phyloP scores from a whole-genome alignment of 441 rosid genomes.

The Breynia disticha region DNA sequence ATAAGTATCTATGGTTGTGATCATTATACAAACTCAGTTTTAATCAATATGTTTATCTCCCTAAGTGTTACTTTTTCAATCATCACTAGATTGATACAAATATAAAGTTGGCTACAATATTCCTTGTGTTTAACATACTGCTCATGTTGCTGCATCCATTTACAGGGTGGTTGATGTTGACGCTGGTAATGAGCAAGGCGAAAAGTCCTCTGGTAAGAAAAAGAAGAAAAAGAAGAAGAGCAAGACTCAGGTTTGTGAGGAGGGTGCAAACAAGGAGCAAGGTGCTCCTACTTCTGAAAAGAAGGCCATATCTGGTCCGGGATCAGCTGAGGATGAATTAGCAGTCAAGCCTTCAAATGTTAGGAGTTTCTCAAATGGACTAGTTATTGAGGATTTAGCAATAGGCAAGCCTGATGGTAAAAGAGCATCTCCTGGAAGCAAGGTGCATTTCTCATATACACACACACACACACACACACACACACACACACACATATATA shows the following conservation, averaged over 20 bases:
- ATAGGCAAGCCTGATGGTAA: conserved; percentile 88
- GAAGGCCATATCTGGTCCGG: conserved; percentile 24
- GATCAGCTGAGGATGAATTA: conserved; percentile 24
- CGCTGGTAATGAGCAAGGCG: conserved; percentile 23
- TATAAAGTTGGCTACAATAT: neutral
- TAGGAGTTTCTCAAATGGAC: conserved; percentile 71
- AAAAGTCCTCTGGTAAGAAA: conserved; percentile 39
- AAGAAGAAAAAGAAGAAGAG: conserved; percentile 53
- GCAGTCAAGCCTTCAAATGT: conserved; percentile 45
- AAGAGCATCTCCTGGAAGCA: conserved; percentile 71
- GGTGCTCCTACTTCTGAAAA: conserved; percentile 19
- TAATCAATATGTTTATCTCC: no score
- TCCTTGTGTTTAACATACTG: conserved; percentile 5
- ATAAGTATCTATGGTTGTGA: no score
- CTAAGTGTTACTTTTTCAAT: no score
- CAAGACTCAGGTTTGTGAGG: conserved; percentile 37
- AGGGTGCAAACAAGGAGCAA: conserved; percentile 15
- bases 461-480: no score
- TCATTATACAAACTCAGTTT: no score
- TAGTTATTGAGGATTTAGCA: conserved; percentile 65
- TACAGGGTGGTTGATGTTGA: conserved; percentile 25
- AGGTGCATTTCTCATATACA: conserved; percentile 34
- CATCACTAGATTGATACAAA: no score
- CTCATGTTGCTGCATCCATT: conserved; percentile 2
- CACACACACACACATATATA: no score